Conservation (phyloP, 148 eudicot species). For the Arctostaphylos glauca region DNA sequence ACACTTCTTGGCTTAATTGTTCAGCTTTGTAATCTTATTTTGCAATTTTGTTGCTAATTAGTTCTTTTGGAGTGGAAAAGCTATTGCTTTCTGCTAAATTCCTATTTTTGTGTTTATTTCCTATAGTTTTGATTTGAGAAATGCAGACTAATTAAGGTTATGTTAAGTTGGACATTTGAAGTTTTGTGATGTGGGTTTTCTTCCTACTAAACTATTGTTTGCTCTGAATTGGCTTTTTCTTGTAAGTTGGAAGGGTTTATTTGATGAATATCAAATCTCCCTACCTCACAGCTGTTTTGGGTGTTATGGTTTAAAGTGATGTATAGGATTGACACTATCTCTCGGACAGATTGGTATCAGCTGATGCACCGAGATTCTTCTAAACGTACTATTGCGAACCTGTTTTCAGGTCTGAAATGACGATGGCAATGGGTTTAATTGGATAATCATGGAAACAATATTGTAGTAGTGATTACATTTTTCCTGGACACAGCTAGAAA, state of each 20-base stretch:
- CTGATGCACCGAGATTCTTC: not conserved
- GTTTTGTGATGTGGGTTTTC: not conserved
- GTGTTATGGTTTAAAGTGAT: not conserved
- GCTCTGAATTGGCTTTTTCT: constrained; percentile 1
- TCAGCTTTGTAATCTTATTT: not conserved
- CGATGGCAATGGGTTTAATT: not conserved
- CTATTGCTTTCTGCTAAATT: not conserved
- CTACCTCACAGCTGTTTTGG: too few relatives aligned
- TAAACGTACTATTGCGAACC: not conserved
- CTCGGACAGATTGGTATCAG: not conserved
- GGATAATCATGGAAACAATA: not conserved
- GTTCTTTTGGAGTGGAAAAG: not conserved
- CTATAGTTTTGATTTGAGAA: not conserved
- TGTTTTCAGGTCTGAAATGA: not conserved
- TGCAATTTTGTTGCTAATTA: not conserved
- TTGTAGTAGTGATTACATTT: not conserved
- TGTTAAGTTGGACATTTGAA: not conserved
- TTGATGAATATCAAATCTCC: not conserved
- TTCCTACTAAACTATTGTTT: not conserved
- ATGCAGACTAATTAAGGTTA: not conserved
- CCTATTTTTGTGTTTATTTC: not conserved
- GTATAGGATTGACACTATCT: not conserved
- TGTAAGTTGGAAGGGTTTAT: not conserved
- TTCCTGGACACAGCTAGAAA: not conserved
- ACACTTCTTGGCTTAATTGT: not conserved